phyloP scores from a whole-genome alignment of 1,139 yeast species.

The Yamadazyma diospyri region DNA sequence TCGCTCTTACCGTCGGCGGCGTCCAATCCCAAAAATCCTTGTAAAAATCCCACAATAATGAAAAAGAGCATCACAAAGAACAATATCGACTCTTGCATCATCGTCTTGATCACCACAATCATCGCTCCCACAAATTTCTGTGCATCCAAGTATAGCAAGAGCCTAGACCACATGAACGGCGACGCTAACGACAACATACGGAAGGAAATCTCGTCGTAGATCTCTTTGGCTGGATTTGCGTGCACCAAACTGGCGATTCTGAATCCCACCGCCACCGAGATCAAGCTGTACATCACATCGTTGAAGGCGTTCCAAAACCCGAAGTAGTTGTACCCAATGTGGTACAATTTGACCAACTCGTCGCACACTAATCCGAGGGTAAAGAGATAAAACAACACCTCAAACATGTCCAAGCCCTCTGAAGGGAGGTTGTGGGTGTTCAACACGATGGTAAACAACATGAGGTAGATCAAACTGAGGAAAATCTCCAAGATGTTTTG shows the following conservation, averaged over 20 bases:
- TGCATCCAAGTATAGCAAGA: slow-evolving; percentile 73
- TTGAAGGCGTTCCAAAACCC: slow-evolving; percentile 83
- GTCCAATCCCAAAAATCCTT: slow-evolving; percentile 84
- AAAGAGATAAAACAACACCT: slow-evolving; percentile 58
- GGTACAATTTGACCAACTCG: slow-evolving; percentile 67
- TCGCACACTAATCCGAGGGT: slow-evolving; percentile 66
- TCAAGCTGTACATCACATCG: slow-evolving; percentile 59
- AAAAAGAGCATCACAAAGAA: slow-evolving; percentile 73
- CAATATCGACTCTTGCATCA: slow-evolving; percentile 81
- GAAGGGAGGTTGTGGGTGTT: slow-evolving; percentile 42
- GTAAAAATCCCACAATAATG: slow-evolving; percentile 76
- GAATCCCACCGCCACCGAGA: slow-evolving; percentile 51
- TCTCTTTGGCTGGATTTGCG: slow-evolving; percentile 26
- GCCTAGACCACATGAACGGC: slow-evolving; percentile 83
- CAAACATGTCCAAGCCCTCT: slow-evolving; percentile 39
- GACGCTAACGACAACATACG: slow-evolving; percentile 76
- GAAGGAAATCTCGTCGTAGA: slow-evolving; percentile 63
- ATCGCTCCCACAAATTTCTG: slow-evolving; percentile 83
- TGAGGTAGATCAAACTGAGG: slow-evolving; percentile 63
- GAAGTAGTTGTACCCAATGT: slow-evolving; percentile 68
- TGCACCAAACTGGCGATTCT: slow-evolving; percentile 48
- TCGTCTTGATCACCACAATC: slow-evolving; percentile 78
- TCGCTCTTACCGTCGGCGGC: slow-evolving; percentile 83
- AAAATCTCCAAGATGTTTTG: slow-evolving; percentile 71
- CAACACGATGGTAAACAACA: slow-evolving; percentile 61